Evolutionary conservation across 768 basidiomycete species (phyloP), one percentile per base, ranked within the genome.

Genomic region (Clavulina sp.): DNA sequence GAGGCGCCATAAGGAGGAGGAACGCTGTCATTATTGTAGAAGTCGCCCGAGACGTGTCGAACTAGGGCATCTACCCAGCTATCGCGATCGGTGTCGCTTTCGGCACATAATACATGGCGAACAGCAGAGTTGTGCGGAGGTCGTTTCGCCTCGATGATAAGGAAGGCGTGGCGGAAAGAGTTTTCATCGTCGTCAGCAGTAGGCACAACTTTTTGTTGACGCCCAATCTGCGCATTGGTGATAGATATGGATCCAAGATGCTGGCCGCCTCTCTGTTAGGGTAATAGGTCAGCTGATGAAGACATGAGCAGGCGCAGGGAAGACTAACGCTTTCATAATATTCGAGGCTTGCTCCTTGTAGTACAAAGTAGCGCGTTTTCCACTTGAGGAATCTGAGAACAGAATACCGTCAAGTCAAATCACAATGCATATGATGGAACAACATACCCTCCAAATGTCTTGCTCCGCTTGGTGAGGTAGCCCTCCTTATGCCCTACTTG

Each of bases 81-180:
- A 62, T 99, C 95, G 41, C 95, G 74, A 62, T 93, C 91, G 41
- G 73, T 68, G 65, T 99, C 95, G 61, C 87, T 95, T 66, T 95
- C 89, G 0, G 95, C 95, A 61, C 95, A 97, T 3, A 99, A 70
- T 36, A 99, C 92, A 62, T 97, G 93, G 18, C 87, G 77, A 29
- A 82, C 71, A 59, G 76, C 77, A 46, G 76, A 72, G 18, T 78
- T 80, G 31, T 75, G 74, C 2, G 81, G 77, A 2, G 73, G 77
- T 56, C 76, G 82, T 65, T 78, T 84, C 19, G 78, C 78, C 64
- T 95, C 92, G 55, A 97, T 88, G 60, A 99, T 86, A 56, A 99
- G 77, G 68, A 99, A 96, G 1, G 95, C 95, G 62, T 99, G 95
- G 23, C 91, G 78, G 58, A 95, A 95, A 57, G 93, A 85, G 61